Base-by-base conservation (phyloP, 169 alveolate species). In the Plasmodium gonderi region DNA sequence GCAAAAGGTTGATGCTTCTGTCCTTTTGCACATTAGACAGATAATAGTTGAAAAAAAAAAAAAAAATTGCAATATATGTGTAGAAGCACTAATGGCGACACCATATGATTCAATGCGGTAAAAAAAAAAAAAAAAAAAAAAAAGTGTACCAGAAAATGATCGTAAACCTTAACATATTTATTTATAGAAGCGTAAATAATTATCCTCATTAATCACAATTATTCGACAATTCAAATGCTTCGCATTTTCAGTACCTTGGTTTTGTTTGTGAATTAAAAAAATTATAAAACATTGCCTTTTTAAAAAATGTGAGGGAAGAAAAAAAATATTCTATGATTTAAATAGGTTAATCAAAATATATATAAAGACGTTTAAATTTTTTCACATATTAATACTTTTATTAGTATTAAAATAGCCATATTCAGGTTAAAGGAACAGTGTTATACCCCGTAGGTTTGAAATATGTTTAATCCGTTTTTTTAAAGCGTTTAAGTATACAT, bases 1-100 rank as follows among this genome's bases (percentile, higher is more conserved):
- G 17, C 72, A 60, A 60, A 60, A 60, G 72, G 26, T 60, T 60
- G 72, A 60, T 36, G 72, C 72, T 60, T 60, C 72, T 60, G 72
- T 60, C 17, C 38, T 60, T 60, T 20, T 60, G 26, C 72, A 60
- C 72, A 60, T 20, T 60, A 60, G 72, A 60, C 72, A 60, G 72
- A n/a, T 17, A 60, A n/a, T 60, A 29, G 8, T 60, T 60, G n/a
- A 54, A 54, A 54, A 54, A 54, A 54, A 60, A 60, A 60, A 60
- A 60, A 60, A 60, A 60, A 60, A 60, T 20, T 20, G 72, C 72
- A 60, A 4, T 60, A 60, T 23, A n/a, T 12, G 8, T 60, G n/a
- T 60, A 60, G 38, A 60, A 3, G 72, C 38, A 17, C 40, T 14
- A 60, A 36, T 20, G 14, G 40, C 72, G 17, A 60, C 11, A n/a